Percentiles rank a stretch among this genome's conserved stretches.
Conservation (phyloP, 139 green algal genomes). For the Edaphochlamys debaryana region DNA sequence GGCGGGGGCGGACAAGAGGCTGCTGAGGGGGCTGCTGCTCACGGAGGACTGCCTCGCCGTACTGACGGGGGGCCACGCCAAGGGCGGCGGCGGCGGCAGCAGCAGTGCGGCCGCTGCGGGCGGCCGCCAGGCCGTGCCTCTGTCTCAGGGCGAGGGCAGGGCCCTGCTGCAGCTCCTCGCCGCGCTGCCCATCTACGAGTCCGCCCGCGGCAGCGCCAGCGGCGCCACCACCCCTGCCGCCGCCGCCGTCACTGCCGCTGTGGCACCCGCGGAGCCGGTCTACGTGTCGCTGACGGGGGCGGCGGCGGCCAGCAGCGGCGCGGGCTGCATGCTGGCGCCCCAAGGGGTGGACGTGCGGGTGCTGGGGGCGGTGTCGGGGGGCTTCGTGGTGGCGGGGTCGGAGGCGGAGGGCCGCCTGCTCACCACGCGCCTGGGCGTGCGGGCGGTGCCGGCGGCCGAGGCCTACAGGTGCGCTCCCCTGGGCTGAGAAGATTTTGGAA, state of each 20-base stretch:
- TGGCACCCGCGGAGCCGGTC: neutral
- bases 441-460: slow-evolving; percentile 40
- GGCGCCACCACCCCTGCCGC: neutral
- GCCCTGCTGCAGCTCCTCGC: slow-evolving; percentile 12
- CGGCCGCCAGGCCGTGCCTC: neutral
- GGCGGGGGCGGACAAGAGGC: slow-evolving; percentile 2
- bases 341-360: slow-evolving; percentile 11
- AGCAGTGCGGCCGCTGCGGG: no score
- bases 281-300: neutral
- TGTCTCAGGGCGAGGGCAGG: neutral
- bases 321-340: slow-evolving; percentile 37
- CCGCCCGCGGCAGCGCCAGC: neutral
- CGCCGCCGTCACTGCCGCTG: neutral
- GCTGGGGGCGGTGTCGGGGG: slow-evolving; percentile 6
- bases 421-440: slow-evolving; percentile 45
- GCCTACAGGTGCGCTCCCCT: slow-evolving; percentile 34
- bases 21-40: slow-evolving; percentile 25
- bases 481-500: no score
- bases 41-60: slow-evolving; percentile 13
- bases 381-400: slow-evolving; percentile 2
- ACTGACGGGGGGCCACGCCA: neutral
- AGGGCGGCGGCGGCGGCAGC: slow-evolving; percentile 11
- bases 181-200: slow-evolving; percentile 44
- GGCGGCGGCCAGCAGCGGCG: neutral
- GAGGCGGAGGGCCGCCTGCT: slow-evolving; percentile 29